phyloP scores from a whole-genome alignment of 768 basidiomycete species.

The Mycena olivaceomarginata region DNA sequence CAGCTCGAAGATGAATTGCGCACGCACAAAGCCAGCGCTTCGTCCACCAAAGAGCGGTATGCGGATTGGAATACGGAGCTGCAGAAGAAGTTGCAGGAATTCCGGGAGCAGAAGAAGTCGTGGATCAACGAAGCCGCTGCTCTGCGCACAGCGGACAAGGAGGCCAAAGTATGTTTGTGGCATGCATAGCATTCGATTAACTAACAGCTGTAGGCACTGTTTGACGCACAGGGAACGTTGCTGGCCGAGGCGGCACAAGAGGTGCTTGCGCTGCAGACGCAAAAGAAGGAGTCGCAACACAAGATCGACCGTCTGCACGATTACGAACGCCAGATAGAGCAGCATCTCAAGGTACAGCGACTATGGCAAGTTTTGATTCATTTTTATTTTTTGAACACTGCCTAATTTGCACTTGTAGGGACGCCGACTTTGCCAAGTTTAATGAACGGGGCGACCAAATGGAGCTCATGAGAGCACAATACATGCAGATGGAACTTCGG shows the following conservation, averaged over 20 bases:
- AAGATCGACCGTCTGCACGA: slow-evolving; percentile 89
- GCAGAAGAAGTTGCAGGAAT: slow-evolving; percentile 83
- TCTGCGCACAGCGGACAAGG: slow-evolving; percentile 82
- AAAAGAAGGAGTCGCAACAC: slow-evolving; percentile 85
- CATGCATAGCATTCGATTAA: neutral
- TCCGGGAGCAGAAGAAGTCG: slow-evolving; percentile 86
- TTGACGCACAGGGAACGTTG: slow-evolving; percentile 80
- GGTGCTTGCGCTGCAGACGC: slow-evolving; percentile 84
- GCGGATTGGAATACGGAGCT: slow-evolving; percentile 90
- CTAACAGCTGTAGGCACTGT: slow-evolving; percentile 69
- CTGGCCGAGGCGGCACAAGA: slow-evolving; percentile 81
- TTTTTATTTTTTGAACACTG: neutral
- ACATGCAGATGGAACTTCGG: slow-evolving; percentile 80
- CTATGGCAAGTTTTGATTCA: slow-evolving; percentile 76
- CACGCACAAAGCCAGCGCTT: slow-evolving; percentile 84
- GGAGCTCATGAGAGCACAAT: slow-evolving; percentile 71
- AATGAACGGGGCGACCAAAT: slow-evolving; percentile 79
- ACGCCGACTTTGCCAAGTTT: slow-evolving; percentile 82
- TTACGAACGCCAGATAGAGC: slow-evolving; percentile 92
- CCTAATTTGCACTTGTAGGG: slow-evolving; percentile 66
- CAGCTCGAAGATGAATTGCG: slow-evolving; percentile 81
- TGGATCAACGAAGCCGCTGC: slow-evolving; percentile 84
- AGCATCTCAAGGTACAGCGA: slow-evolving; percentile 83
- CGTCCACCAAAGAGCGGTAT: slow-evolving; percentile 85
- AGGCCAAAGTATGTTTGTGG: slow-evolving; percentile 71